phyloP scores from a whole-genome alignment of 2,329 filamentous ascomycete species.

The Neophaeococcomyces aloes region DNA sequence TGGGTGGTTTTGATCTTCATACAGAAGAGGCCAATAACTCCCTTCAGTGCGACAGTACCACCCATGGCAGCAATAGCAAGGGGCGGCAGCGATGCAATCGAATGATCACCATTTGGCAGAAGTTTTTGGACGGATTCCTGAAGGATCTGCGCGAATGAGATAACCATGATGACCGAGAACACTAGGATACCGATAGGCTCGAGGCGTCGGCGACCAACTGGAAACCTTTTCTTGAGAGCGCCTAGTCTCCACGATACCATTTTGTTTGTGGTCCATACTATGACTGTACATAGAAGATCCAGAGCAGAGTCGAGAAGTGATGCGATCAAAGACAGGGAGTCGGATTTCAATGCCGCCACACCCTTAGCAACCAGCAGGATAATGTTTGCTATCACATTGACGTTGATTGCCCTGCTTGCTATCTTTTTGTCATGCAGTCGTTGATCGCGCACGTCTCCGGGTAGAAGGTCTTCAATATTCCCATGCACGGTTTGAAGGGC shows the following conservation, averaged over 20 bases:
- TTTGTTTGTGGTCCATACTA: conserved; percentile 51
- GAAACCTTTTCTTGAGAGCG: conserved; percentile 44
- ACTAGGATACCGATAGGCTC: conserved; percentile 54
- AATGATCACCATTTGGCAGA: conserved; percentile 34
- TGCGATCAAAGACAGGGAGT: conserved; percentile 51
- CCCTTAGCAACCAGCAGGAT: conserved; percentile 47
- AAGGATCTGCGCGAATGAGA: conserved; percentile 51
- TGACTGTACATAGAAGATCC: conserved; percentile 50
- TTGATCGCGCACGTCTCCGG: conserved; percentile 43
- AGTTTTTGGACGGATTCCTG: conserved; percentile 51
- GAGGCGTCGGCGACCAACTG: conserved; percentile 46
- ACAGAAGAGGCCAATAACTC: conserved; percentile 51
- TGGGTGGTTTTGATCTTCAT: conserved; percentile 52
- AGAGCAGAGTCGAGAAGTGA: conserved; percentile 52
- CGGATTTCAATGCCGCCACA: conserved; percentile 44
- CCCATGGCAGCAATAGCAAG: conserved; percentile 49
- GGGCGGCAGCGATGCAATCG: conserved; percentile 31
- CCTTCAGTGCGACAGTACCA: conserved; percentile 49
- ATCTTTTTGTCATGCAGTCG: conserved; percentile 38
- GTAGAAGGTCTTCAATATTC: conserved; percentile 45
- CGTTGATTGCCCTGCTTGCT: conserved; percentile 48
- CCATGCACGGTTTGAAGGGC: conserved; percentile 40
- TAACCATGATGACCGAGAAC: conserved; percentile 54
- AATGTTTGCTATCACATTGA: conserved; percentile 52
- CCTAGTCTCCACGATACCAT: conserved; percentile 48